A percentile compares a stretch with the other conserved stretches of the same genome.
Conservation (phyloP, 306 rosid genomes). For the Quercus aquifolioides region DNA sequence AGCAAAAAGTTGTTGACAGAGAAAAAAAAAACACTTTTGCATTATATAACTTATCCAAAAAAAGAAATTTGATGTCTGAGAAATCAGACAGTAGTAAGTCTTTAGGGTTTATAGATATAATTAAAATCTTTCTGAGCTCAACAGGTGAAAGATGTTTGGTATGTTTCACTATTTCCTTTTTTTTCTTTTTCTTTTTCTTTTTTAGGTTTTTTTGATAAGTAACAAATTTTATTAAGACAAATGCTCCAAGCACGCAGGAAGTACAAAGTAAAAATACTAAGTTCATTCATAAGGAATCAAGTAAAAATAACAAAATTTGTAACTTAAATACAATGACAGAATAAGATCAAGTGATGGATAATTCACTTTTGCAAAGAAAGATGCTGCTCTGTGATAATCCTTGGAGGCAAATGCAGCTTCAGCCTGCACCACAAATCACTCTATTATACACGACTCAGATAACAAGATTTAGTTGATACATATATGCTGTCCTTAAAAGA, state of each 20-base stretch:
- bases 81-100: neutral
- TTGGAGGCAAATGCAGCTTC: conserved; percentile 81
- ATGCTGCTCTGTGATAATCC: conserved; percentile 91
- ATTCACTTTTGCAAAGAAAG: conserved; percentile 88
- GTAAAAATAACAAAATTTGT: conserved; percentile 13
- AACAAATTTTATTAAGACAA: too few relatives aligned
- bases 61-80: neutral
- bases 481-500: neutral
- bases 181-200: too few relatives aligned
- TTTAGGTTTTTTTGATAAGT: too few relatives aligned
- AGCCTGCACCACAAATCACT: conserved; percentile 67
- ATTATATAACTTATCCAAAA: neutral
- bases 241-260: too few relatives aligned
- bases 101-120: conserved; percentile 10
- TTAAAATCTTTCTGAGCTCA: neutral
- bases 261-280: neutral
- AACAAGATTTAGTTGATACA: neutral
- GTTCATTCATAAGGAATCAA: conserved; percentile 3
- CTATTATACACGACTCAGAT: conserved; percentile 20
- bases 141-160: neutral
- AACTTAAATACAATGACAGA: conserved; percentile 22
- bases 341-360: conserved; percentile 26
- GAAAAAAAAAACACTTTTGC: neutral
- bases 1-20: neutral
- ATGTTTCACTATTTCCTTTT: neutral